Evolutionary conservation across 768 basidiomycete genomes (phyloP), one percentile per base, ranked within the genome.

Genomic region (Obba rivulosa): DNA sequence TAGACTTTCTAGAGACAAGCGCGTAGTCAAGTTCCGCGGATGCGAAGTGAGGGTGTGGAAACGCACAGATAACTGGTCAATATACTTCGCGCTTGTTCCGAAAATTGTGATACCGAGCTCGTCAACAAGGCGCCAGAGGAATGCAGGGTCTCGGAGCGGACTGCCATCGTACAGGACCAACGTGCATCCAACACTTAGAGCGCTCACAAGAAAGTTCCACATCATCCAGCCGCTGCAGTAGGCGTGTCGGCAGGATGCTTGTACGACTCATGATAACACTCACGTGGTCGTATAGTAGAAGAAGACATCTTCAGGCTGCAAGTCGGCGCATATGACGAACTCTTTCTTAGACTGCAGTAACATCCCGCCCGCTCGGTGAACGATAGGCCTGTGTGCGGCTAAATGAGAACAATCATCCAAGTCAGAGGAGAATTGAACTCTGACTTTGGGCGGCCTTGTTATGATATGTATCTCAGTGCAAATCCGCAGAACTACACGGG

Each of bases 261-360:
- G n/a, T 38, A 38, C 5, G 36, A n/a, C 23, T 45, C 28, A 48
- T 45, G 9, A 23, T 38, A 14, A 43, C 39, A 70, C 81, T 57
- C 54, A 86, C 85, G 84, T 86, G 41, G 85, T 88, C 0, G 87
- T 87, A 56, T 88, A 90, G 62, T 87, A 88, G 60, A 88, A 87
- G 67, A 87, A 89, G 2, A 88, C 78, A 60, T 89, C 87, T 37
- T 78, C 73, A 23, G 78, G 67, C 25, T 68, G 67, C 36, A 90
- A 71, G 62, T 84, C 85, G 2, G 76, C 85, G 62, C 83, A 84
- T 38, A 87, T 78, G 31, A 67, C 66, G 44, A 87, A 76, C 62
- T 89, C 85, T 61, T 87, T 87, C 61, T 80, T 80, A 21, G 80
- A 69, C 62, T 86, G 81, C 28, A 89, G 66, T 14, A 88, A 69